Conservation (phyloP, 1,284 basidiomycete species). For the Leucocoprinus gongylophorus region DNA sequence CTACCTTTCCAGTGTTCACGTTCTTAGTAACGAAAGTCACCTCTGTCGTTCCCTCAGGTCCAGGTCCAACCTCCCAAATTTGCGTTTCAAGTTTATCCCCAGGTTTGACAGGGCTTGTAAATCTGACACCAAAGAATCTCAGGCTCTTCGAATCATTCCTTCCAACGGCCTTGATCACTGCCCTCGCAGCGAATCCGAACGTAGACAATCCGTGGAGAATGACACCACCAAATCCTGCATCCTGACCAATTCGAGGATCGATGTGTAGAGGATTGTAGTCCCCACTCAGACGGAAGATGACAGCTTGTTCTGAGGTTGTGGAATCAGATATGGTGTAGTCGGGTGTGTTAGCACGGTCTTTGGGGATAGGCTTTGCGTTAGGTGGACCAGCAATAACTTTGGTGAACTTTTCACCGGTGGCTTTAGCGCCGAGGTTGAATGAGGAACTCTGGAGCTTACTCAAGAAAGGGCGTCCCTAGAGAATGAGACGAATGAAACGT, state of each 20-base stretch:
- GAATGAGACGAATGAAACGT: slow-evolving; percentile 18
- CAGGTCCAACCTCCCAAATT: slow-evolving; percentile 69
- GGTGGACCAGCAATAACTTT: slow-evolving; percentile 65
- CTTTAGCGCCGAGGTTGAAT: slow-evolving; percentile 73
- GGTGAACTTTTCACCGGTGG: slow-evolving; percentile 58
- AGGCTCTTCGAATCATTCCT: slow-evolving; percentile 53
- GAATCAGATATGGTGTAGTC: slow-evolving; percentile 64
- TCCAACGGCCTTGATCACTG: slow-evolving; percentile 55
- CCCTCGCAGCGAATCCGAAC: slow-evolving; percentile 73
- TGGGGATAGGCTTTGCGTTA: slow-evolving; percentile 60
- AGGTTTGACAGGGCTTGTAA: slow-evolving; percentile 75
- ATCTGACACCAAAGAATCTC: slow-evolving; percentile 61
- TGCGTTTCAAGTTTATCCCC: slow-evolving; percentile 73
- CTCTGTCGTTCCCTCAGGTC: slow-evolving; percentile 59
- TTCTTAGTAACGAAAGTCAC: slow-evolving; percentile 70
- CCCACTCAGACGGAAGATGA: slow-evolving; percentile 73
- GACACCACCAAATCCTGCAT: slow-evolving; percentile 69
- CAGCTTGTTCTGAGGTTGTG: slow-evolving; percentile 69
- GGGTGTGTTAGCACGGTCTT: slow-evolving; percentile 46
- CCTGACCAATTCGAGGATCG: slow-evolving; percentile 64
- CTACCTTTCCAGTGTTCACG: slow-evolving; percentile 56
- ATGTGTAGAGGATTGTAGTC: slow-evolving; percentile 86
- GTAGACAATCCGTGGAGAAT: slow-evolving; percentile 79
- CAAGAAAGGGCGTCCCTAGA: not conserved
- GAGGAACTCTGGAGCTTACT: slow-evolving; percentile 45